Evolutionary conservation across 139 green algal genomes (phyloP), one percentile per base, ranked within the genome.

Genomic region (Micractinium conductrix): DNA sequence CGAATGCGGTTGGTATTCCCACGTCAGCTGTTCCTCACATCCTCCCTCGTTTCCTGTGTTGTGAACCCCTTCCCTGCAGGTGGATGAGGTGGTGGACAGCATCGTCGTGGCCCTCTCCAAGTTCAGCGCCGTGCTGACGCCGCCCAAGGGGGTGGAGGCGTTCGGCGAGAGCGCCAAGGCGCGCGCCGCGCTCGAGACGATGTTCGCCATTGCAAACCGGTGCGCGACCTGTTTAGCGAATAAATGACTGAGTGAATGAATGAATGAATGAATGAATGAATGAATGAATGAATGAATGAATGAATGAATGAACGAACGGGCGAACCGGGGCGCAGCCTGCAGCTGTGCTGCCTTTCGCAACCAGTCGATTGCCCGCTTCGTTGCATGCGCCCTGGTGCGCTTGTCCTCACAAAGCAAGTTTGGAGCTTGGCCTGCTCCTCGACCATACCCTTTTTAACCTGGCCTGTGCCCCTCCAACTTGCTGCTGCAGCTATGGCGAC

Each of bases 171-270:
- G 95, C 73, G 65, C 69, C 44, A 96, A 95, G 79, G 91, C 94
- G 38, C 83, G 90, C 8, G 88, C 90, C 45, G 95, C 95, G 37
- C 91, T 94, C 19, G 88, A 93, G 70, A 89, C 95, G 2, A 88
- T 96, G 28, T 98, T 98, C 55, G 68, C 69, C 19, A 87, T 98
- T 14, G 94, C 94, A 28, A 95, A 96, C 72, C 87, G 91, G 93
- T 95, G 84, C 24, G 69, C 3, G 26, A n/a, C n/a, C n/a, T n/a
- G n/a, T n/a, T n/a, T n/a, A n/a, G n/a, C n/a, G n/a, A n/a, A n/a
- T n/a, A n/a, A n/a, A n/a, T n/a, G n/a, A n/a, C n/a, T n/a, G n/a
- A n/a, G n/a, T n/a, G n/a, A n/a, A n/a, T n/a, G n/a, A n/a, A n/a
- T n/a, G n/a, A n/a, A n/a, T n/a, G n/a, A n/a, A n/a, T n/a, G n/a